These are phyloP conservation scores for Blastobotrys parvus DNA, from an alignment of 805 yeast species.

Conservation along the genomic window DNA sequence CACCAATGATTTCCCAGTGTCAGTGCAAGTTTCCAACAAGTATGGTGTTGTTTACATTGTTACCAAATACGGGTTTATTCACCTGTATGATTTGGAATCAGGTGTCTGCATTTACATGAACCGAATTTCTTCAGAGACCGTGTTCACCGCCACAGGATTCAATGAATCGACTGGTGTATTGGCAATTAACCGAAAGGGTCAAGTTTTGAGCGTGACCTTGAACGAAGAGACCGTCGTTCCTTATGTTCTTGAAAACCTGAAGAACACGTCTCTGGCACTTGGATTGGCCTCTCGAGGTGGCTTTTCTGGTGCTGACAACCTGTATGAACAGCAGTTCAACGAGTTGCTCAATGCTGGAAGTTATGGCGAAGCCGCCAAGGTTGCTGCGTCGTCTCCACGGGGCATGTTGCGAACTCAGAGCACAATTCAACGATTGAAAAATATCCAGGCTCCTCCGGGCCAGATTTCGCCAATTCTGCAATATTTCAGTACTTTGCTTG, in stretches of 20 bases:
- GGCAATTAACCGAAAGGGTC: conserved; percentile 91
- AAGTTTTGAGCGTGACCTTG: conserved; percentile 86
- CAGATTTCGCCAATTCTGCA: conserved; percentile 90
- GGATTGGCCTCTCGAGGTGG: conserved; percentile 92
- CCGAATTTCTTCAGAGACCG: conserved; percentile 92
- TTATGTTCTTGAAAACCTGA: conserved; percentile 75
- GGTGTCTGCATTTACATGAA: conserved; percentile 91
- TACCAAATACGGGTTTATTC: conserved; percentile 95
- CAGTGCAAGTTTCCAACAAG: conserved; percentile 74
- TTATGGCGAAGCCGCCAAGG: conserved; percentile 87
- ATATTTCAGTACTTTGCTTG: conserved; percentile 84
- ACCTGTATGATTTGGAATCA: conserved; percentile 86
- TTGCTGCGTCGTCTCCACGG: conserved; percentile 91
- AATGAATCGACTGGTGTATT: conserved; percentile 73
- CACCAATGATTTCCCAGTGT: conserved; percentile 90
- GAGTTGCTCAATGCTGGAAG: conserved; percentile 75
- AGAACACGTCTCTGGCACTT: conserved; percentile 80
- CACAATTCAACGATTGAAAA: conserved; percentile 86
- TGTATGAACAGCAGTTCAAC: conserved; percentile 88
- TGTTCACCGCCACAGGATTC: conserved; percentile 77
- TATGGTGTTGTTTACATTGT: conserved; percentile 83
- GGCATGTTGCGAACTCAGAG: conserved; percentile 77
- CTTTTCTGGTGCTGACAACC: conserved; percentile 91
- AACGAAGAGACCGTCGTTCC: conserved; percentile 80
- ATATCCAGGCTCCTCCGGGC: conserved; percentile 86